phyloP scores from a whole-genome alignment of 2,329 filamentous ascomycete genomes.

The Diaporthe vaccinii region DNA sequence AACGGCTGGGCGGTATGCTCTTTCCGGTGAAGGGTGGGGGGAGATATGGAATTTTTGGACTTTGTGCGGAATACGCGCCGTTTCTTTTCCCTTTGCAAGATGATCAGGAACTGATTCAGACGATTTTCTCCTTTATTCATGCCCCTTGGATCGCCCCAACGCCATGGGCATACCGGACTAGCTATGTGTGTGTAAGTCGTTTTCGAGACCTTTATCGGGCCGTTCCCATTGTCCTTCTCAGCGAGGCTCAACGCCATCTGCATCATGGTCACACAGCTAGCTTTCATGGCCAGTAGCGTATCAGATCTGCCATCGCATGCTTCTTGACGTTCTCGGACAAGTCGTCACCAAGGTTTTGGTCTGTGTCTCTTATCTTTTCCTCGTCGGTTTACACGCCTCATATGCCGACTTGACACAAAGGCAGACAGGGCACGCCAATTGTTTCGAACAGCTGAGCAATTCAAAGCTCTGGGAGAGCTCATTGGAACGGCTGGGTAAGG shows the following conservation, averaged over 20 bases:
- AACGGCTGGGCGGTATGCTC: conserved; percentile 32
- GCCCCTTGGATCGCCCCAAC: not conserved
- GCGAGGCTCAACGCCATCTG: conserved; percentile 15
- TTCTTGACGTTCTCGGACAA: conserved; percentile 13
- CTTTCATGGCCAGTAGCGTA: not conserved
- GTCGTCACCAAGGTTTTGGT: not conserved
- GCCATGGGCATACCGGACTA: not conserved
- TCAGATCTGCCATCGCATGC: not conserved
- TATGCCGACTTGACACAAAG: not conserved
- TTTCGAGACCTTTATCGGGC: conserved; percentile 21
- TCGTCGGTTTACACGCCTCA: not conserved
- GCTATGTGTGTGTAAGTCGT: conserved; percentile 16
- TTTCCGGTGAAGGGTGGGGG: conserved; percentile 33
- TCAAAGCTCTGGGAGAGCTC: conserved; percentile 7
- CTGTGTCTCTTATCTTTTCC: not conserved
- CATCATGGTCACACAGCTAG: not conserved
- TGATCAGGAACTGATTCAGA: conserved; percentile 29
- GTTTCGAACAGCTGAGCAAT: conserved; percentile 24
- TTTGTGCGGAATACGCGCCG: conserved; percentile 34
- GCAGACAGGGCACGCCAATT: not conserved
- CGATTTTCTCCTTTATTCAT: not conserved
- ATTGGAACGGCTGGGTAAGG: conserved; percentile 21
- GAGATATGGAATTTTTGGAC: not conserved
- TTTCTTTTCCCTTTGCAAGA: not conserved
- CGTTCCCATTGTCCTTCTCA: conserved; percentile 25